Base-by-base conservation (phyloP, 1,284 basidiomycete species). In the Ceratobasidium sp. region DNA sequence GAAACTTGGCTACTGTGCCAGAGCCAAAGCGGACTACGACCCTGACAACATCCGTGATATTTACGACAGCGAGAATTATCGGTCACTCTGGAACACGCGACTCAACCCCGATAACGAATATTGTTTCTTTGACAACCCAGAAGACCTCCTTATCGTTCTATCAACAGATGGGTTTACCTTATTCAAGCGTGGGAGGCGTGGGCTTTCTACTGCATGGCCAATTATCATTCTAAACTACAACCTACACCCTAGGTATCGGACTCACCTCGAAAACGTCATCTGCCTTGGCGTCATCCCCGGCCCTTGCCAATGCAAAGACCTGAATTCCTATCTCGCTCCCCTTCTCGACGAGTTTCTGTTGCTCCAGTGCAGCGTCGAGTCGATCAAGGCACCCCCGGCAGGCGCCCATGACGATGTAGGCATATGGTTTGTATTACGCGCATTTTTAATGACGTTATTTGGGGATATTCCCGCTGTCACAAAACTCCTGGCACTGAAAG, bases 261-360 rank as follows among this genome's bases (percentile, higher is more conserved):
- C 20, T 20, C 57, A 27, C 10, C 55, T 73, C 16, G 70, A 73
- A 48, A 41, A 62, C 46, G 20, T 73, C 4, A 62, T 73, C 7
- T 73, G 70, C 44, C 2, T 73, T 50, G 57, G 70, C 12, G 57
- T 73, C 2, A 73, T 73, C 44, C 70, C 70, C 35, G 70, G 70
- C 23, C 70, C 70, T 5, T 48, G 33, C 3, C 55, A 59, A 14
- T 59, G 35, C 70, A 73, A 73, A 18, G 70, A 62, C n/a, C 12
- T 73, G 12, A 62, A 62, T 41, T 46, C 70, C 18, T 73, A 62
- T 27, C 44, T 73, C 1, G 27, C 33, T 12, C 70, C 70, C 0
- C 18, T 73, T 8, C n/a, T 73, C 18, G 70, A 73, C 16, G 57
- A 73, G n/a, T 23, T 73, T 1, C 23, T 73, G 4, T 23, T 44